phyloP scores from a whole-genome alignment of 1,284 basidiomycete genomes.

The Volvariella surrecta region DNA sequence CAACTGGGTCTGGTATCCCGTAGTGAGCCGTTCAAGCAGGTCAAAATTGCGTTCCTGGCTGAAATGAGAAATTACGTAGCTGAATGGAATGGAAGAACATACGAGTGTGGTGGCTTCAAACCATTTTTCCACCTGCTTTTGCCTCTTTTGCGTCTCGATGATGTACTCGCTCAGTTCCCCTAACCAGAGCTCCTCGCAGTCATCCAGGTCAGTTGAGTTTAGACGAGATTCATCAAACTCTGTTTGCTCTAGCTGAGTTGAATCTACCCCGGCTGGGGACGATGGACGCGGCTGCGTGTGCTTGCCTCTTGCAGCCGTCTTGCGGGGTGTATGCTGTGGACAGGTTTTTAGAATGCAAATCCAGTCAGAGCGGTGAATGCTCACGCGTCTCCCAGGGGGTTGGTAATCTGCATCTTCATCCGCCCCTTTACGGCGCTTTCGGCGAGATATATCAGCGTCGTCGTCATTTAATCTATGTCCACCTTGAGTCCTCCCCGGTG shows the following conservation, averaged over 20 bases:
- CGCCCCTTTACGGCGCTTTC: conserved; percentile 41
- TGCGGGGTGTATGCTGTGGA: conserved; percentile 17
- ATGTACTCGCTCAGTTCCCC: conserved; percentile 59
- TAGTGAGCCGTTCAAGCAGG: conserved; percentile 52
- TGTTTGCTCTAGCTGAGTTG: not conserved
- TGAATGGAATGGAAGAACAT: conserved; percentile 16
- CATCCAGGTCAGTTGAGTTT: conserved; percentile 67
- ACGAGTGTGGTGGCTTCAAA: conserved; percentile 60
- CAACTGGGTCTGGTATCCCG: conserved; percentile 56
- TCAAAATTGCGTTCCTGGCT: conserved; percentile 56
- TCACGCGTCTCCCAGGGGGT: conserved; percentile 46
- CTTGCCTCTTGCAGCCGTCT: conserved; percentile 15
- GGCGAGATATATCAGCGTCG: conserved; percentile 11
- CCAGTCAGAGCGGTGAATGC: conserved; percentile 18
- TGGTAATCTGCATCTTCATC: conserved; percentile 49
- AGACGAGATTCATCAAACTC: conserved; percentile 37
- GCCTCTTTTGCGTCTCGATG: conserved; percentile 61
- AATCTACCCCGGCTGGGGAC: not conserved
- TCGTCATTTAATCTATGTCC: too few relatives aligned
- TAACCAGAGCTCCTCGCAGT: conserved; percentile 68
- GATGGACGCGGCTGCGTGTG: conserved; percentile 10
- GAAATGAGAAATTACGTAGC: conserved; percentile 8
- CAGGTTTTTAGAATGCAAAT: conserved; percentile 1
- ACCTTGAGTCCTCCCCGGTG: too few relatives aligned
- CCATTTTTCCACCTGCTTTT: conserved; percentile 60